These are phyloP conservation scores for Cymbopogon flexuosus DNA, from an alignment of 202 grass and related monocot species.

Conservation along the genomic window DNA sequence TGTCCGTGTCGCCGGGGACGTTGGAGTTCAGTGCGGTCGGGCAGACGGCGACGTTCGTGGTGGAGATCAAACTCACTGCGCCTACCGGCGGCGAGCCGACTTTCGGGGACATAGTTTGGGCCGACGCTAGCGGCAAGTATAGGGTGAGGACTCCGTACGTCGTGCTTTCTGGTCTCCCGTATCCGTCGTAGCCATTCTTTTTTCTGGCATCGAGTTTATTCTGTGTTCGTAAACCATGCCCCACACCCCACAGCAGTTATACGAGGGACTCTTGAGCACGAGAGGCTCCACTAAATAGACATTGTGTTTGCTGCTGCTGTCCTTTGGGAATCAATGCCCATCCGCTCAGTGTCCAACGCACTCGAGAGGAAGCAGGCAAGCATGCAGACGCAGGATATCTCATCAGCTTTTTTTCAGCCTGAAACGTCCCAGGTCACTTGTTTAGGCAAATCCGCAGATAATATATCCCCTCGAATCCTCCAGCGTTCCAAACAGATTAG, in stretches of 20 bases:
- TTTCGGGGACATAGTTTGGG: slow-evolving; percentile 54
- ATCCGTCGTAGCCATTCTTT: not conserved
- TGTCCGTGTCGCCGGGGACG: slow-evolving; percentile 39
- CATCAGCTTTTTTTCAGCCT: not conserved
- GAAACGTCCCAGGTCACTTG: not conserved
- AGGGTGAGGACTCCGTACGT: slow-evolving; percentile 64
- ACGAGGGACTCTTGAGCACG: not conserved
- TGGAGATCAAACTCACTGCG: slow-evolving; percentile 39
- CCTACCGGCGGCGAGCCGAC: slow-evolving; percentile 29
- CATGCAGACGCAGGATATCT: not conserved
- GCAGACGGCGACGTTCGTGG: slow-evolving; percentile 51
- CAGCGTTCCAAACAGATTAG: not conserved
- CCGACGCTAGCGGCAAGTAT: slow-evolving; percentile 49
- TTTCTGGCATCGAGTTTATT: too few species aligned
- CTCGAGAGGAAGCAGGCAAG: not conserved
- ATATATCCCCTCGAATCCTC: too few species aligned
- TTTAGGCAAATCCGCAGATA: not conserved
- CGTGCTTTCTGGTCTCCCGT: slow-evolving; percentile 23
- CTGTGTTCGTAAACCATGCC: not conserved
- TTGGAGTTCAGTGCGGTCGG: slow-evolving; percentile 43
- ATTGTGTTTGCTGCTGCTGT: not conserved
- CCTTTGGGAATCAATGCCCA: not conserved
- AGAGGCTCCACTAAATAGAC: not conserved
- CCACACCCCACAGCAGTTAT: not conserved
- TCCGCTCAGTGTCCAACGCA: not conserved